phyloP scores from a whole-genome alignment of 2,329 filamentous ascomycete genomes.

The Venturia effusa region DNA sequence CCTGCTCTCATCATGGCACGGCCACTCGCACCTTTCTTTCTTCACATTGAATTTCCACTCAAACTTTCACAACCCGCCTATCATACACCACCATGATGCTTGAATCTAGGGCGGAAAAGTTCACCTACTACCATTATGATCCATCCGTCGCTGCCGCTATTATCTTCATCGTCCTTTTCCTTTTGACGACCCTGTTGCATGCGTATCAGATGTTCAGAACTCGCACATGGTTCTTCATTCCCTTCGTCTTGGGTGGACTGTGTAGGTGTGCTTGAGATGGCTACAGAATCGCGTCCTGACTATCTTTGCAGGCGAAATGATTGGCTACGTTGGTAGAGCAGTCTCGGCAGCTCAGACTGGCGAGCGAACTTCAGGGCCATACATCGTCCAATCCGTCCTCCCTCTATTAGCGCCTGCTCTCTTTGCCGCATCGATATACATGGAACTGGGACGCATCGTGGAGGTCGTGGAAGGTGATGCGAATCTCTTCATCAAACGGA shows the following conservation, averaged over 20 bases:
- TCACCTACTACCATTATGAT: conserved; percentile 27
- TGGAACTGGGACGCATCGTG: conserved; percentile 37
- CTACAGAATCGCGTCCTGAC: conserved; percentile 13
- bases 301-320: conserved; percentile 33
- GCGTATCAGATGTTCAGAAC: conserved; percentile 30
- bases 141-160: conserved; percentile 37
- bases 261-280: conserved; percentile 29
- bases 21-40: not conserved
- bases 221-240: conserved; percentile 39
- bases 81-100: not conserved
- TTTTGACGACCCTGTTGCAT: conserved; percentile 31
- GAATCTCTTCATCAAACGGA: conserved; percentile 31
- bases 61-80: not conserved
- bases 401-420: conserved; percentile 39
- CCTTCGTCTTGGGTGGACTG: conserved; percentile 34
- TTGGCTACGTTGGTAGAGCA: conserved; percentile 43
- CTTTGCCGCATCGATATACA: conserved; percentile 41
- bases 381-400: conserved; percentile 34
- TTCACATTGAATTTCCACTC: not conserved
- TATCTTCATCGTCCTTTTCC: conserved; percentile 37
- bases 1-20: not conserved
- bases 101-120: not conserved
- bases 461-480: conserved; percentile 30
- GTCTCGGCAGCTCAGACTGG: conserved; percentile 30
- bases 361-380: conserved; percentile 30